Base-by-base conservation (phyloP, 225 moss, liverwort and hornwort species). In the Neckera pumila region DNA sequence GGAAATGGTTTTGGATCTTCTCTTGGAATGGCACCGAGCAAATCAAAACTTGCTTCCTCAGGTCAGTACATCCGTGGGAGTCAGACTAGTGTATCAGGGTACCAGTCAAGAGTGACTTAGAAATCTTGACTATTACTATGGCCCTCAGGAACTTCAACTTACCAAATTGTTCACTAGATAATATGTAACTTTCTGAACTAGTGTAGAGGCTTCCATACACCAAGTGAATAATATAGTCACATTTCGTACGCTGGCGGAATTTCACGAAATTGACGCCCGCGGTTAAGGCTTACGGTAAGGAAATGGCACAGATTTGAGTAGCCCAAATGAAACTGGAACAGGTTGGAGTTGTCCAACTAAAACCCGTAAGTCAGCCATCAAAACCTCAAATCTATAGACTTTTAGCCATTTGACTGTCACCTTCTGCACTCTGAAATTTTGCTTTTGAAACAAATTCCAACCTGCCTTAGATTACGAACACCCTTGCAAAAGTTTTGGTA, bases 21-120 rank as follows among this genome's bases (percentile, higher is more conserved):
- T 94, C 70, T 84, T 31, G 27, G 89, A 92, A 62, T 91, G 91
- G 93, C 83, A 84, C 40, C 60, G 31, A 76, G 83, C 89, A 20
- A 93, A 93, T 73, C 89, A 91, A 12, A 77, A 82, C 42, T 36
- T 34, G 57, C 90, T 93, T 86, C 93, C 93, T 36, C 90, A 93
- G 70, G 93, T 92, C 51, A 75, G 70, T 67, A 36, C 56, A 51
- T 74, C 72, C 14, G 45, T 17, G 11, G 57, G n/a, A 45, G 26
- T 61, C 42, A 54, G 17, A 23, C 43, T 57, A 78, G 23, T 56
- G 6, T 40, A 64, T 64, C 1, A 42, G 65, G 16, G 7, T 42
- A 65, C 3, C 5, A 40, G 53, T 66, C 13, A 47, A 49, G 18
- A 61, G 47, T 18, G 38, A 17, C 1, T 57, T 31, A 42, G 31